A percentile compares a stretch with the other conserved stretches of the same genome.
Evolutionary conservation across 164 flowering plant genomes (phyloP).

Genomic region (Houttuynia cordata): DNA sequence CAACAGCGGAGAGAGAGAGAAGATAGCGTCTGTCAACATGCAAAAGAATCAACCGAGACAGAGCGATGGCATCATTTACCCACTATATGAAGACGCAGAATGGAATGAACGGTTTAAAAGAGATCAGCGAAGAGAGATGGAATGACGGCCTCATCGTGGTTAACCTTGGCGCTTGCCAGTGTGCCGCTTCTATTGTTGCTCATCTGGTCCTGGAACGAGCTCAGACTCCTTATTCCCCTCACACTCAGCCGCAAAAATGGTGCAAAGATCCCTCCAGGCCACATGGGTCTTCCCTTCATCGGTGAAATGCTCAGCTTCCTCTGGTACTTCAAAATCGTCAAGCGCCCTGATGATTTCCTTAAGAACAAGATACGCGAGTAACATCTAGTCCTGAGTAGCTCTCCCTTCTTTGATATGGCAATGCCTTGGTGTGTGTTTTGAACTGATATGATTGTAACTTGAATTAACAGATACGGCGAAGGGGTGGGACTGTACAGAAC

Average conservation of each 20-base stretch:
- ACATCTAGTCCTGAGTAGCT: no score
- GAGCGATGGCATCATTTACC: no score
- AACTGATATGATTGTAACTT: no score
- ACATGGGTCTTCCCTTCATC: conserved; percentile 33
- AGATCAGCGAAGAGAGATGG: not conserved
- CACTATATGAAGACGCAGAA: no score
- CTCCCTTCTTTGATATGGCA: no score
- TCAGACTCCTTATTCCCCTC: conserved; percentile 7
- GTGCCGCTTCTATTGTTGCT: conserved; percentile 8
- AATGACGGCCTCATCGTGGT: not conserved
- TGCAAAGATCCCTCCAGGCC: conserved; percentile 31
- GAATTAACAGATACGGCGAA: no score
- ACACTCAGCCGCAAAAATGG: not conserved
- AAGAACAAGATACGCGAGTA: not conserved
- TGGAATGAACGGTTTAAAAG: not conserved
- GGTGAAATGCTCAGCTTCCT: conserved; percentile 40
- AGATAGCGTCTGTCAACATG: no score
- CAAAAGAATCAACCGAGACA: no score
- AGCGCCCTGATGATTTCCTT: conserved; percentile 43
- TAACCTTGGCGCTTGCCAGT: conserved; percentile 3
- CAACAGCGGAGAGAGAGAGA: no score
- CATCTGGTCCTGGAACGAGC: conserved; percentile 17
- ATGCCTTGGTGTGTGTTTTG: no score
- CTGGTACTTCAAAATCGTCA: conserved; percentile 41
- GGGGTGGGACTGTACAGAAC: not conserved